Base-by-base conservation (phyloP, 257 asterid species). In the Prunella vulgaris region DNA sequence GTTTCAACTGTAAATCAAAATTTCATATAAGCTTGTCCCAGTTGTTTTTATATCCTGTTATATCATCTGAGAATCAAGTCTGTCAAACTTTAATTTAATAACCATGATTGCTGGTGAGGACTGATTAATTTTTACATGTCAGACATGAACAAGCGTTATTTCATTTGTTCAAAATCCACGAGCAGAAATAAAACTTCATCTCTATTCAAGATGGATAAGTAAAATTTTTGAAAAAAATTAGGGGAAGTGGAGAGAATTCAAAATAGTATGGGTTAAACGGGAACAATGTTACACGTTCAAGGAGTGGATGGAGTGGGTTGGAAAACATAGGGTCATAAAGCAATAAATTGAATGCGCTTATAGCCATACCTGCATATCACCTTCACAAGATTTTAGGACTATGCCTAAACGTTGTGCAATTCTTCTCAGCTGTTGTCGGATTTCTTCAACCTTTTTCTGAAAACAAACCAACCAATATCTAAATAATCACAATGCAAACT, bases 381-480 rank as follows among this genome's bases (percentile, higher is more conserved):
- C 84, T 74, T 91, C 97, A 51, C 97, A 87, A 66, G 97, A 87
- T 80, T 93, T 90, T 68, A 90, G 56, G 75, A 80, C 77, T 40
- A 90, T 79, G 76, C 99, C 99, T 64, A 93, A 70, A 12, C 95
- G 84, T 71, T 77, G 97, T 7, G 85, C 88, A 73, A 86, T 84
- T 76, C 88, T 87, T 83, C 85, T 84, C 80, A 93, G 80, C 72
- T 93, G 99, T 67, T 82, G 89, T 44, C 95, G 85, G 76, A 94
- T 80, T 76, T 87, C 96, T 59, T 82, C 79, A 42, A 86, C 96
- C 63, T 90, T 93, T 84, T 78, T 91, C 97, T 94, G 81, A 78
- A 78, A 71, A 40, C 44, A 62, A 77, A 80, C 37, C 67, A 78
- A 70, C 5, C 30, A 60, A 70, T 21, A 35, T 74, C 33, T 48